Base-by-base conservation (phyloP, 176 grass and related monocot species). In the Lolium multiflorum region DNA sequence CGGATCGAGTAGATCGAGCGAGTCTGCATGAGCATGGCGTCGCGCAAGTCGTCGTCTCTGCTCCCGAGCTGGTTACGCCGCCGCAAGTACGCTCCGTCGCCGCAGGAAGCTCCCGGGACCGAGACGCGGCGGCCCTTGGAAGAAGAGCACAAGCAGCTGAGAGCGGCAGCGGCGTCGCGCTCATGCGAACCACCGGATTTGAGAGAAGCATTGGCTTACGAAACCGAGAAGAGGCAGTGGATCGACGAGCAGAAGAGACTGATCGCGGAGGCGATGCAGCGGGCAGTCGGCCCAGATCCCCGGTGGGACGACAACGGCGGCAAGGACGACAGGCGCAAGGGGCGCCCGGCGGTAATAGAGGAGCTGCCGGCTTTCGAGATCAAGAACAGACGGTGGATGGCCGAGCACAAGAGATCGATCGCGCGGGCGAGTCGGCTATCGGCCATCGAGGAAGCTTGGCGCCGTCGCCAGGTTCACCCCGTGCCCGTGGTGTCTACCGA, bases 401-500 rank as follows among this genome's bases (percentile, higher is more conserved):
- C 22, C 22, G 14, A 50, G 47, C 72, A 76, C 31, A 17, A 28
- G 72, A 14, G 22, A 6, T 76, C 66, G 3, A 69, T 68, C 65
- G 65, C 15, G 31, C 6, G 22, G 71, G 21, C 1, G 25, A 35
- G 6, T 26, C 50, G 51, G 50, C 26, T 4, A 77, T 15, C 15
- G 65, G 16, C 6, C 15, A 28, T 17, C 15, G 47, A 31, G 22
- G 47, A 26, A 31, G 24, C 14, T 74, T 44, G 15, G 43, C 0
- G 15, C 8, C 15, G 14, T 21, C 21, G 22, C 8, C 24, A 17
- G 77, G 38, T 44, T 41, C 37, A 25, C 56, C 74, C 7, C 9
- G 8, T 10, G 8, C 74, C 7, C 9, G 8, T 10, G 8, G 74
- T 20, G 65, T 4, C 95, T 63, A 92, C 56, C 7, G 56, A 58